Percentiles rank a stretch among this genome's conserved stretches.
Conservation (phyloP, 2,329 filamentous ascomycete species). For the Xylariales sp. region DNA sequence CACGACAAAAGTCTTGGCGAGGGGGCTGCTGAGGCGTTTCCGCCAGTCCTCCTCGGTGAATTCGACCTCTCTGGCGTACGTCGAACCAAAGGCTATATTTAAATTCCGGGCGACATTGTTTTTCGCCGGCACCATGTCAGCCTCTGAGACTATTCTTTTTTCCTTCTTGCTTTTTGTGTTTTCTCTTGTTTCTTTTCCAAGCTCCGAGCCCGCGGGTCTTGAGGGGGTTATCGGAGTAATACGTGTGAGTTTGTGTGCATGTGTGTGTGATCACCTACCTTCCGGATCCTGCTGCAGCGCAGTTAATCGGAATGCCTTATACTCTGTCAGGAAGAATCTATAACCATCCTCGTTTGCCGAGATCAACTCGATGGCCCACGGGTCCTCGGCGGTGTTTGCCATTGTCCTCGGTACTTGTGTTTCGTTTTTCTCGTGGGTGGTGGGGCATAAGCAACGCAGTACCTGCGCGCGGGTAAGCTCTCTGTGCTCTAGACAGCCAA, state of each 20-base stretch:
- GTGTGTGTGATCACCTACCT: not conserved
- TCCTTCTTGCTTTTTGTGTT: no score
- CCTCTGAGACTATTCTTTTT: no score
- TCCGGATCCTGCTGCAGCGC: conserved; percentile 18
- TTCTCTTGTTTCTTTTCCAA: no score
- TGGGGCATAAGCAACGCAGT: no score
- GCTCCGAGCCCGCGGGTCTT: no score
- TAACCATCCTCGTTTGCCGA: conserved; percentile 16
- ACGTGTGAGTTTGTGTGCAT: not conserved
- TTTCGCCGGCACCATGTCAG: conserved; percentile 3
- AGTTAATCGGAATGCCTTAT: conserved; percentile 23
- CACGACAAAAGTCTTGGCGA: conserved; percentile 28
- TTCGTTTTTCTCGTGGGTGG: no score
- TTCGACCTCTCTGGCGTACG: conserved; percentile 26
- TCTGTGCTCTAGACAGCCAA: no score
- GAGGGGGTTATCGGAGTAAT: no score
- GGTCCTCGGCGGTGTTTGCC: no score
- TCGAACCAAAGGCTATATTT: conserved; percentile 34
- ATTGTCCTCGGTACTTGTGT: no score
- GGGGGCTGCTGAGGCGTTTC: conserved; percentile 28
- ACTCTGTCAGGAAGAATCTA: conserved; percentile 22
- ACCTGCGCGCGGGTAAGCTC: no score
- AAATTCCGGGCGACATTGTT: no score
- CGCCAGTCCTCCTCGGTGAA: conserved; percentile 31
- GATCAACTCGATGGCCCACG: conserved; percentile 19